Evolutionary conservation across 1,284 basidiomycete species (phyloP).

Genomic region (Ustilago nuda): DNA sequence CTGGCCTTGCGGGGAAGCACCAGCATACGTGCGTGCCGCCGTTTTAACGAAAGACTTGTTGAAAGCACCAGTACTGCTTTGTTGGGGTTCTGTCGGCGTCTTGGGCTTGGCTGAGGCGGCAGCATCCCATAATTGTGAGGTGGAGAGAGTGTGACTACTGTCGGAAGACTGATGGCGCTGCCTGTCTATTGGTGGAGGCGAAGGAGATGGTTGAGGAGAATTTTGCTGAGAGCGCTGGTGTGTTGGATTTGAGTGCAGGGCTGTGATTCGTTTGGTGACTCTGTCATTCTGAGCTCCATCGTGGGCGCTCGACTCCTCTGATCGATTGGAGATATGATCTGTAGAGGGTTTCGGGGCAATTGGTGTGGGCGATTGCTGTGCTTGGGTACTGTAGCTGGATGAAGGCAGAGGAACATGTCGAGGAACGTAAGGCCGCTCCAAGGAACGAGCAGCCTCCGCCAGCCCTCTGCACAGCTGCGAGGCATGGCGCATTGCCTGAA

Average conservation of each 20-base stretch:
- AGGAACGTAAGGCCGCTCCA: conserved; percentile 39
- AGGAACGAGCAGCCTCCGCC: conserved; percentile 26
- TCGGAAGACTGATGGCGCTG: not conserved
- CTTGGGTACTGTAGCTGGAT: conserved; percentile 23
- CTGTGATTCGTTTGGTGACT: not conserved
- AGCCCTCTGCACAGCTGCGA: conserved; percentile 41
- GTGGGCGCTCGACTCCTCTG: not conserved
- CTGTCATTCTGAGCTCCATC: not conserved
- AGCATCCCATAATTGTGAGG: not conserved
- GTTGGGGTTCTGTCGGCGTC: not conserved
- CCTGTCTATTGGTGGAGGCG: not conserved
- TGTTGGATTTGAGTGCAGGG: not conserved
- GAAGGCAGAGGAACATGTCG: conserved; percentile 43
- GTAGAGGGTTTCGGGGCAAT: conserved; percentile 1
- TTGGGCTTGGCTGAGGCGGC: not conserved
- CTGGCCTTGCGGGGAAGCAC: not conserved
- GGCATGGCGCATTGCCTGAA: conserved; percentile 36
- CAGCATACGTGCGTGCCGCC: not conserved
- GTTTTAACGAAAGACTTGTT: not conserved
- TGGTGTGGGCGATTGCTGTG: not conserved
- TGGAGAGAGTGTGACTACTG: not conserved
- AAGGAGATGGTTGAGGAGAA: not conserved
- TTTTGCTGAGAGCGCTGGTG: not conserved
- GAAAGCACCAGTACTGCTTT: not conserved
- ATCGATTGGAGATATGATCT: not conserved